A percentile compares a stretch with the other conserved stretches of the same genome.
Evolutionary conservation across 129 eudicot species (phyloP).

Genomic region (Helianthus annuus): HanXRQr2.0-SUNRISE NC_035440.2:19722719-19723218

Average conservation of each 20-base stretch:
- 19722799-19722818: conserved; percentile 97
- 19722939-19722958: conserved; percentile 94
- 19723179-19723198: conserved; percentile 97
- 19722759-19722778: conserved; percentile 82
- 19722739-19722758: conserved; percentile 51
- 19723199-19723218: conserved; percentile 96
- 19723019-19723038: conserved; percentile 88
- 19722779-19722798: conserved; percentile 72
- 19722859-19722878: conserved; percentile 85
- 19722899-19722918: conserved; percentile 90
- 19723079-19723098: conserved; percentile 88
- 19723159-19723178: conserved; percentile 81
- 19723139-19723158: conserved; percentile 90
- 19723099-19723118: conserved; percentile 96
- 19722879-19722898: conserved; percentile 84
- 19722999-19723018: conserved; percentile 95
- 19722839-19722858: conserved; percentile 77
- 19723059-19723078: conserved; percentile 99
- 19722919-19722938: conserved; percentile 99
- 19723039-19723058: conserved; percentile 86
- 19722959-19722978: conserved; percentile 92
- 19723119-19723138: conserved; percentile 91
- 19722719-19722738: not conserved
- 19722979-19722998: conserved; percentile 96
- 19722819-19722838: conserved; percentile 97